Conservation (phyloP, 352 stramenopile genomes). For the Pythium scleroteichum region DNA sequence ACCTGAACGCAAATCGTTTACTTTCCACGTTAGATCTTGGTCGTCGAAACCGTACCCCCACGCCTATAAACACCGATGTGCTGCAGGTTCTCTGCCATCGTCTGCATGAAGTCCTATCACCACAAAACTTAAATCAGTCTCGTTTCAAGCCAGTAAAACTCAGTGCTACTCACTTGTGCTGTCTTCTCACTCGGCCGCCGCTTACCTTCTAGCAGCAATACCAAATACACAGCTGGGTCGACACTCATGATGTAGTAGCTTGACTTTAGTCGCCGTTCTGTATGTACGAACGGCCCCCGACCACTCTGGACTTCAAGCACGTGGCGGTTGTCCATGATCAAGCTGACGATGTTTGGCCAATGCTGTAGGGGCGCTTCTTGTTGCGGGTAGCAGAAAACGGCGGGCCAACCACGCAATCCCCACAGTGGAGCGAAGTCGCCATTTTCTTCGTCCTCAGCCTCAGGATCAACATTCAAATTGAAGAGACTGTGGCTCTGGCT, state of each 20-base stretch:
- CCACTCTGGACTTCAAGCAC: slow-evolving; percentile 35
- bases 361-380: slow-evolving; percentile 60
- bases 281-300: slow-evolving; percentile 44
- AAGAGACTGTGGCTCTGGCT: slow-evolving; percentile 31
- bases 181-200: slow-evolving; percentile 71
- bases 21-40: not conserved
- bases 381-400: slow-evolving; percentile 82
- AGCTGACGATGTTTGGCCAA: slow-evolving; percentile 86
- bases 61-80: slow-evolving; percentile 65
- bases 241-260: slow-evolving; percentile 79
- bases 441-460: slow-evolving; percentile 52
- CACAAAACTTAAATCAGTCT: not conserved
- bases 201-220: slow-evolving; percentile 71
- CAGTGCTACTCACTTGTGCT: slow-evolving; percentile 53
- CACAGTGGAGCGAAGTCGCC: slow-evolving; percentile 81
- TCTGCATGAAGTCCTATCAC: slow-evolving; percentile 81
- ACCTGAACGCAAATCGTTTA: no score
- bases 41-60: slow-evolving; percentile 17
- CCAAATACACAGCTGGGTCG: slow-evolving; percentile 73
- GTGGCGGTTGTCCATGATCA: slow-evolving; percentile 83
- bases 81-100: slow-evolving; percentile 69
- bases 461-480: slow-evolving; percentile 32
- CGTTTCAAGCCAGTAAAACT: no score
- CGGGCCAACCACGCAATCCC: slow-evolving; percentile 76
- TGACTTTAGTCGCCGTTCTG: slow-evolving; percentile 62